Evolutionary conservation across 495 filamentous ascomycete genomes (phyloP), one percentile per base, ranked within the genome.

Genomic region (Neurospora sp.): DNA sequence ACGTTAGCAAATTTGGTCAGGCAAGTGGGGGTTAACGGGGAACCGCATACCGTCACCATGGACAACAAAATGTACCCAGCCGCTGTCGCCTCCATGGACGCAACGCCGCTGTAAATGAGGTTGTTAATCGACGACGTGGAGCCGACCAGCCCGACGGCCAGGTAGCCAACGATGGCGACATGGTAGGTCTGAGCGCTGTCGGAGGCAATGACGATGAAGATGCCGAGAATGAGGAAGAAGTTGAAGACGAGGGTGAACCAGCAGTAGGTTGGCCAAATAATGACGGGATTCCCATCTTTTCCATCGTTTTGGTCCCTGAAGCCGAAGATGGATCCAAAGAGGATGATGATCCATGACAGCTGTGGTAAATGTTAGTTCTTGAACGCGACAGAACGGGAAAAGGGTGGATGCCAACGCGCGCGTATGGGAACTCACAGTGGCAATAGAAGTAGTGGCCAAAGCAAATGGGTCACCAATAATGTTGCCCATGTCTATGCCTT

Each of bases 381-480:
- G 70, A 71, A 40, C n/a, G 34, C 31, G 17, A 21, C 59, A 39
- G 39, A 70, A 42, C 15, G 17, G 40, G 40, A 42, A 5, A 42
- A 42, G 5, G 37, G 17, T 19, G 39, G 39, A 40, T 40, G 15
- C 15, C 1, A 6, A 21, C 11, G 38, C 69, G 9, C 34, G 5
- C 43, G 17, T 48, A 36, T n/a, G 70, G n/a, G 39, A 34, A 88
- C 93, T 81, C 89, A 97, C 94, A 74, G 92, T 86, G 72, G 94
- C 90, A 82, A 99, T 97, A 37, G 94, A 97, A 48, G 96, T 88
- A 19, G 96, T 99, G 54, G 94, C 94, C 48, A 98, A 88, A 70
- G 96, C 94, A 84, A 99, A 98, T 3, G 96, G 96, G 84, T 98
- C 95, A 77, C 96, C 96, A 69, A 98, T 85, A 71, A 98, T 93